Conservation (phyloP, 2,329 filamentous ascomycete species). For the Dactylella cylindrospora region DNA sequence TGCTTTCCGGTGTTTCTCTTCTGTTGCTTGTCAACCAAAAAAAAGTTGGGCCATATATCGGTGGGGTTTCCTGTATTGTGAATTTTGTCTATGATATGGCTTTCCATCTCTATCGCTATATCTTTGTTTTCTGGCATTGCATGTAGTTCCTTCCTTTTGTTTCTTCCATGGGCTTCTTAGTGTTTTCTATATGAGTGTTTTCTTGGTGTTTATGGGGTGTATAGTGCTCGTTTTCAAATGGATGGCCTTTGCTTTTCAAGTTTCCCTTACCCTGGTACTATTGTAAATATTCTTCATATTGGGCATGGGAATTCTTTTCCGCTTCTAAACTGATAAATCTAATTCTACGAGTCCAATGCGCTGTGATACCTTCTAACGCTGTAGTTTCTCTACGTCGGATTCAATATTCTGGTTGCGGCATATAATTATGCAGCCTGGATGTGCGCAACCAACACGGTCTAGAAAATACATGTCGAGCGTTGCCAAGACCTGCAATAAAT, state of each 20-base stretch:
- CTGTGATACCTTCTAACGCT: constrained; percentile 6
- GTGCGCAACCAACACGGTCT: too few species aligned
- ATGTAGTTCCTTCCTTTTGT: constrained; percentile 37
- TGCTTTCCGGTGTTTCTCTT: constrained; percentile 5
- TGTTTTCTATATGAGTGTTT: constrained; percentile 26
- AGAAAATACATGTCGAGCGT: too few species aligned
- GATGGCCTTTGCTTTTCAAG: constrained; percentile 9
- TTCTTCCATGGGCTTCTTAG: constrained; percentile 3
- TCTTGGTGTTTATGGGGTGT: constrained; percentile 44
- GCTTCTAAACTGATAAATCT: neutral
- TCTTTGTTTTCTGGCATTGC: constrained; percentile 36
- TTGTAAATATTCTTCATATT: constrained; percentile 4
- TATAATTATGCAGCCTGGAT: too few species aligned
- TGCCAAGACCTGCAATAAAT: too few species aligned
- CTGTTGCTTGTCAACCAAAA: constrained; percentile 13
- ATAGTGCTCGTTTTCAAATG: constrained; percentile 21
- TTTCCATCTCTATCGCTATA: constrained; percentile 27
- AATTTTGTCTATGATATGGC: constrained; percentile 3
- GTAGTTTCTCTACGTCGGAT: neutral
- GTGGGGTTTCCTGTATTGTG: too few species aligned
- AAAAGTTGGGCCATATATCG: too few species aligned
- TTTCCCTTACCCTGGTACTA: neutral
- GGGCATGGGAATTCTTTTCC: too few species aligned
- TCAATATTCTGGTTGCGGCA: too few species aligned
- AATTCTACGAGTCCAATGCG: neutral